phyloP scores from a whole-genome alignment of 768 basidiomycete species.

The Mycena sanguinolenta region DNA sequence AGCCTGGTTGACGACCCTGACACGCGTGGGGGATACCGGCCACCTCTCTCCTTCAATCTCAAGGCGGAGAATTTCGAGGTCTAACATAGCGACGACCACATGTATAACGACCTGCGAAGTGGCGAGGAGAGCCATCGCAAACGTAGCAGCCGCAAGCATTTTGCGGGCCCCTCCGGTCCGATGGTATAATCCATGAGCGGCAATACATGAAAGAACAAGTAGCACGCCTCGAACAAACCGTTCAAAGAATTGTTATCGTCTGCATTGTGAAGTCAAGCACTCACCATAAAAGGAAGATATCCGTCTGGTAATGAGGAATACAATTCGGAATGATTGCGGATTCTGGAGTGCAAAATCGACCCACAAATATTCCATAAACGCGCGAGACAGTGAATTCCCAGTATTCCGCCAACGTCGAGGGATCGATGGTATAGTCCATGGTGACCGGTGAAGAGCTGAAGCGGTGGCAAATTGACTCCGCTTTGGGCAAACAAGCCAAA shows the following conservation, averaged over 20 bases:
- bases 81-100: neutral
- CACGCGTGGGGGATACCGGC: neutral
- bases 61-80: neutral
- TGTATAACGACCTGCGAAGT: neutral
- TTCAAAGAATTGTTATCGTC: too few relatives aligned
- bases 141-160: neutral
- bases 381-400: neutral
- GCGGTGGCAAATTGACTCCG: neutral
- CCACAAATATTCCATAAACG: neutral
- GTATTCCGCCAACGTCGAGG: neutral
- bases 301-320: neutral
- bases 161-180: neutral
- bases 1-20: neutral
- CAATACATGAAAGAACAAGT: neutral
- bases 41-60: neutral
- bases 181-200: neutral
- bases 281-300: slow-evolving; percentile 7
- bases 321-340: neutral
- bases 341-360: neutral
- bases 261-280: neutral
- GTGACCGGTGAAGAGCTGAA: neutral
- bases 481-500: neutral
- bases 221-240: slow-evolving; percentile 1
- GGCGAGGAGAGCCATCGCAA: slow-evolving; percentile 15
- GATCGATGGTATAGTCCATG: slow-evolving; percentile 11